phyloP scores from a whole-genome alignment of 768 basidiomycete genomes.

The Boletales sp. region DNA sequence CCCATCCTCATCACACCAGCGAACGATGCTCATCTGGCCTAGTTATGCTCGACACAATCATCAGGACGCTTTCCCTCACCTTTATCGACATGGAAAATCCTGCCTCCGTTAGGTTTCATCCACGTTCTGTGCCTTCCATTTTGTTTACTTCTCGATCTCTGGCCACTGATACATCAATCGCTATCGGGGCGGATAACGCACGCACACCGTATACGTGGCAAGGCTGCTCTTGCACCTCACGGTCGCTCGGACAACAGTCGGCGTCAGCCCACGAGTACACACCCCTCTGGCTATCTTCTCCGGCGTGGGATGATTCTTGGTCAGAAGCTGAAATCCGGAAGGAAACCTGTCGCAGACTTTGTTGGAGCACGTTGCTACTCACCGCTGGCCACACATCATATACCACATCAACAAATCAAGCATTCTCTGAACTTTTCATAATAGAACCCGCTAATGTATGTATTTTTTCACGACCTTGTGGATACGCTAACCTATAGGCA shows the following conservation, averaged over 20 bases:
- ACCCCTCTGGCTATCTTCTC: slow-evolving; percentile 61
- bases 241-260: slow-evolving; percentile 53
- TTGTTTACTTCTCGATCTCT: slow-evolving; percentile 10
- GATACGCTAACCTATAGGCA: slow-evolving; percentile 1
- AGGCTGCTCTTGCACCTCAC: slow-evolving; percentile 45
- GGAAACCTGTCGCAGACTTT: slow-evolving; percentile 68
- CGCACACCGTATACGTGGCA: slow-evolving; percentile 9
- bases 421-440: slow-evolving; percentile 50
- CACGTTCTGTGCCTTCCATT: slow-evolving; percentile 49
- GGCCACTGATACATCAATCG: not conserved
- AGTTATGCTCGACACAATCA: slow-evolving; percentile 62
- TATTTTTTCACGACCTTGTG: no score
- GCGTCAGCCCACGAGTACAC: slow-evolving; percentile 47
- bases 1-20: slow-evolving; percentile 58
- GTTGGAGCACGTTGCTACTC: slow-evolving; percentile 68
- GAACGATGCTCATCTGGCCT: slow-evolving; percentile 55
- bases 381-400: slow-evolving; percentile 64
- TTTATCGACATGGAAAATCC: slow-evolving; percentile 57
- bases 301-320: slow-evolving; percentile 59
- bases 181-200: not conserved
- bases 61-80: slow-evolving; percentile 58
- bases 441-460: slow-evolving; percentile 54
- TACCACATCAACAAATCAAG: slow-evolving; percentile 40
- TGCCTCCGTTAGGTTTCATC: slow-evolving; percentile 44
- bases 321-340: slow-evolving; percentile 61